phyloP scores from a whole-genome alignment of 176 grass and related monocot genomes.

The Thalia dealbata region DNA sequence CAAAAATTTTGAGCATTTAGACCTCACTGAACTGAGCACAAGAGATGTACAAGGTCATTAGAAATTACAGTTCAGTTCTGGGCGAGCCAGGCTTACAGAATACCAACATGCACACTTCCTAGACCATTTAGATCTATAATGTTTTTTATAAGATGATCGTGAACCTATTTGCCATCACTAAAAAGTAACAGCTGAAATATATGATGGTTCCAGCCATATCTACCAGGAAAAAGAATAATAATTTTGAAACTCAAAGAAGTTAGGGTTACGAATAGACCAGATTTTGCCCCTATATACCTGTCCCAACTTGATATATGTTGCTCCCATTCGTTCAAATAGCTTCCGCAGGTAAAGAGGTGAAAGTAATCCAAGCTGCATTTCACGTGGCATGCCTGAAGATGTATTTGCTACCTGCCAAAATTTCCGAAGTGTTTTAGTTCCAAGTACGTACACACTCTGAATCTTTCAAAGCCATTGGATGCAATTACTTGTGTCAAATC shows the following conservation, averaged over 20 bases:
- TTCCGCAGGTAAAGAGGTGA: constrained; percentile 76
- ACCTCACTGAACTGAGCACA: not conserved
- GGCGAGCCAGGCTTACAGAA: not conserved
- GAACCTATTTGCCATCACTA: not conserved
- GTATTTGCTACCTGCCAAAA: constrained; percentile 50
- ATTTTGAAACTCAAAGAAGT: not conserved
- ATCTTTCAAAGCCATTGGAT: not conserved
- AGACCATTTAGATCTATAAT: not conserved
- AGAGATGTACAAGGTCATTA: not conserved
- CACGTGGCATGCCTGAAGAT: constrained; percentile 42
- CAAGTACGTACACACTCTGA: too few species aligned
- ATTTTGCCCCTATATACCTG: constrained; percentile 38
- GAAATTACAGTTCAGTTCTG: not conserved
- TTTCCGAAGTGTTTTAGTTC: constrained; percentile 16
- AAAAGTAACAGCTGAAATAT: not conserved
- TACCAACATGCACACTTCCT: too few species aligned
- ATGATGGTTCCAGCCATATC: not conserved
- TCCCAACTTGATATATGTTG: constrained; percentile 97
- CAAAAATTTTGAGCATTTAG: not conserved
- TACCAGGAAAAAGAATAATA: not conserved
- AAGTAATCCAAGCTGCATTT: constrained; percentile 68
- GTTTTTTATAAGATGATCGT: not conserved
- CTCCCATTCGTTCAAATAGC: constrained; percentile 90
- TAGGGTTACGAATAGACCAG: not conserved
- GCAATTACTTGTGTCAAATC: not conserved